A percentile compares a stretch with the other conserved stretches of the same genome.
Evolutionary conservation across 345 rosid species (phyloP).

Genomic region (Boechera divaricarpa): DNA sequence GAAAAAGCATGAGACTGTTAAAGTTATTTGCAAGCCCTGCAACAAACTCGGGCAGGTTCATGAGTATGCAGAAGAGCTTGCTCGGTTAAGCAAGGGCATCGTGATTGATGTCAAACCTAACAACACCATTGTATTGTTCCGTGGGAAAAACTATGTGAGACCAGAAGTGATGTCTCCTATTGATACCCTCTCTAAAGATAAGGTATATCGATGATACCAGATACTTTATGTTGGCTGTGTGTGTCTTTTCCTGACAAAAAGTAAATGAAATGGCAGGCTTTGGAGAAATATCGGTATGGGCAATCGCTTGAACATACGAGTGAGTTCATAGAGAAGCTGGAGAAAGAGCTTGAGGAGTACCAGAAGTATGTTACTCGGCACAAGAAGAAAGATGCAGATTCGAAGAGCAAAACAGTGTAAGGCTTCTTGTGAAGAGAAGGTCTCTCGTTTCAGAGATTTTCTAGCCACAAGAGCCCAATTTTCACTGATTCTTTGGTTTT

Average conservation of each 20-base stretch:
- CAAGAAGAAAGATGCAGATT: conserved; percentile 43
- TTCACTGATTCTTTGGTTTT: not conserved
- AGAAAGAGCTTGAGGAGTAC: conserved; percentile 84
- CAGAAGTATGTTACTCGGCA: conserved; percentile 60
- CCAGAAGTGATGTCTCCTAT: conserved; percentile 78
- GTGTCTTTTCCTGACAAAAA: not conserved
- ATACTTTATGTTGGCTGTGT: conserved; percentile 1
- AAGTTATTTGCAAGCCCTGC: conserved; percentile 90
- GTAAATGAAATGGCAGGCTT: conserved; percentile 56
- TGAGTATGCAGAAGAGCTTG: conserved; percentile 84
- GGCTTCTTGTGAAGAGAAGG: not conserved
- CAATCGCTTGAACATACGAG: conserved; percentile 97
- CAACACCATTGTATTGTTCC: conserved; percentile 71
- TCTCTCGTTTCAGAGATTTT: not conserved
- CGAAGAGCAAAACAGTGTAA: conserved; percentile 5
- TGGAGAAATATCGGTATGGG: conserved; percentile 77
- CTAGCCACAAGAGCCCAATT: not conserved
- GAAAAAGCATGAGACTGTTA: conserved; percentile 96
- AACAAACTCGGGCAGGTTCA: conserved; percentile 76
- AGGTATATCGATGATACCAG: conserved; percentile 49
- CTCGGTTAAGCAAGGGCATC: conserved; percentile 82
- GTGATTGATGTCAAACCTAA: conserved; percentile 80
- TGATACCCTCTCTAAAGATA: conserved; percentile 78
- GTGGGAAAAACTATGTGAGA: conserved; percentile 90
- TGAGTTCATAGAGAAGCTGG: conserved; percentile 87